A percentile compares a stretch with the other conserved stretches of the same genome.
Conservation (phyloP, 202 grass and related monocot species). For the Miscanthus sacchariflorus region DNA sequence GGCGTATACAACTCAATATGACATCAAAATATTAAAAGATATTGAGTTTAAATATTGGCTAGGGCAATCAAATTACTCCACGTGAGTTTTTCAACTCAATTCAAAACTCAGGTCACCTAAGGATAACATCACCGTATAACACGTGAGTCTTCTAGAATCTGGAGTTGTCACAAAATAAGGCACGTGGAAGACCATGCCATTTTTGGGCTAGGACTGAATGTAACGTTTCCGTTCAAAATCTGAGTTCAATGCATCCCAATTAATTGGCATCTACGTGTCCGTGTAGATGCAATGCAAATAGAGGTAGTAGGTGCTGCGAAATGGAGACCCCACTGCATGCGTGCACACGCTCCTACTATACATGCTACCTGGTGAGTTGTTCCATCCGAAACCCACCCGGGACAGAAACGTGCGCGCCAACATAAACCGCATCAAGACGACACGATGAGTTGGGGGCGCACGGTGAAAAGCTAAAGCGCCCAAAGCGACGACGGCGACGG, state of each 20-base stretch:
- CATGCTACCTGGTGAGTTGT: not conserved
- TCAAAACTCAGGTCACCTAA: no score
- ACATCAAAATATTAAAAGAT: not conserved
- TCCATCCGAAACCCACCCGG: constrained; percentile 3
- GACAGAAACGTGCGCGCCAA: constrained; percentile 6
- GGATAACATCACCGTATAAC: not conserved
- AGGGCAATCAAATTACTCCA: no score
- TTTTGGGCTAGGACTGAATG: not conserved
- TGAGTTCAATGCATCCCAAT: not conserved
- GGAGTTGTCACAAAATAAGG: not conserved
- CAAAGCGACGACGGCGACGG: constrained; percentile 6
- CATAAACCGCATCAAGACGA: constrained; percentile 33
- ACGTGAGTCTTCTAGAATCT: not conserved
- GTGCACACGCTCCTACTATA: not conserved
- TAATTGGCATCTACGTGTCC: not conserved
- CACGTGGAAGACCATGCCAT: not conserved
- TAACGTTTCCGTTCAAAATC: not conserved
- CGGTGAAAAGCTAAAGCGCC: constrained; percentile 40
- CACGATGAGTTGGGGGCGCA: constrained; percentile 33
- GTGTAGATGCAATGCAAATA: not conserved
- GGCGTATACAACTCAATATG: not conserved
- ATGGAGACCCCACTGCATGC: not conserved
- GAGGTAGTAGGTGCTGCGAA: no score
- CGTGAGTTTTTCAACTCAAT: no score
- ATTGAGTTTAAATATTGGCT: no score